Evolutionary conservation across 2,329 filamentous ascomycete genomes (phyloP), one percentile per base, ranked within the genome.

Genomic region (Didymella glomerata): DNA sequence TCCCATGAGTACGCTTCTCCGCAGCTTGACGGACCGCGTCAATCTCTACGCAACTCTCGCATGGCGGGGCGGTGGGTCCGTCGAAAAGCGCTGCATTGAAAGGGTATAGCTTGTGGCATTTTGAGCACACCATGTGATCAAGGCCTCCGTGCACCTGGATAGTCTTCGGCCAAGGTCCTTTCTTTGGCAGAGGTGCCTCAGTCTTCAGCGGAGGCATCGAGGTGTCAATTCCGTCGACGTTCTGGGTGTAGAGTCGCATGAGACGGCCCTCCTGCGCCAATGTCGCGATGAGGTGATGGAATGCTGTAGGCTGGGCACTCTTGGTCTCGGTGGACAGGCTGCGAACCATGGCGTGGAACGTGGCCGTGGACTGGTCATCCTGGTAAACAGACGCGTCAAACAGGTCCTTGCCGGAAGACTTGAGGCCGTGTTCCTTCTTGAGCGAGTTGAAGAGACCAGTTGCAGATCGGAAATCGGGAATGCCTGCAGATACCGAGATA

Each of bases 361-460:
- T 92, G 24, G 90, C 89, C 0, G 94, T 98, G 13, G 93, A 91
- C 22, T 86, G 85, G 75, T 96, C 90, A 81, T 97, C 91, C 77
- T 92, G 93, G 82, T 99, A 99, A 53, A 99, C 95, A 8, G 94
- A 96, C 51, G 95, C 95, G 79, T 99, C 95, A 74, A 99, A 99
- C 0, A 99, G 85, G 67, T 97, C 89, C 78, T 98, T 97, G 51
- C 95, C 95, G 0, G 95, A 97, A 22, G 90, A 87, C 76, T 96
- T 97, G 62, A 97, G 83, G 68, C 95, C 96, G 78, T 97, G 92
- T 73, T 97, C 90, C 62, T 87, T 90, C 65, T 91, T 90, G 25
- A 97, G 83, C 18, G 90, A 91, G 59, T 88, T 90, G 79, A 99
- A 99, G 3, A 99, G 85, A 49, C 95, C 95, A 59, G 88, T 90